phyloP scores from a whole-genome alignment of 2,329 filamentous ascomycete genomes.

The Hypoxylon sp. region DNA sequence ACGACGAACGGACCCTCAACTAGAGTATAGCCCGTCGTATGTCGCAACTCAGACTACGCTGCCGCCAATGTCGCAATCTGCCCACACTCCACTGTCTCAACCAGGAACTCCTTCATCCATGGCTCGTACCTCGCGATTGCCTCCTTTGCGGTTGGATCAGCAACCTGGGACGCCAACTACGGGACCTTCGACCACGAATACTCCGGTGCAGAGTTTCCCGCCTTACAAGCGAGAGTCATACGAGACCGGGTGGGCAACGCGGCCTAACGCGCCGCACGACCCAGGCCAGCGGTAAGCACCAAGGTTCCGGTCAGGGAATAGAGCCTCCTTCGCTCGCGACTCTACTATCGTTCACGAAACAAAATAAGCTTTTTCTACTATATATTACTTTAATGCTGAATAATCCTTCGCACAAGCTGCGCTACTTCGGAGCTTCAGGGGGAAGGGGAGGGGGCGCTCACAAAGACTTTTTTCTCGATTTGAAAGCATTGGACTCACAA shows the following conservation, averaged over 20 bases:
- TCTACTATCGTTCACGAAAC: slow-evolving; percentile 34
- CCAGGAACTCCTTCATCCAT: slow-evolving; percentile 43
- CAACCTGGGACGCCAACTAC: slow-evolving; percentile 38
- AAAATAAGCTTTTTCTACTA: slow-evolving; percentile 25
- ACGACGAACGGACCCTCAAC: slow-evolving; percentile 57
- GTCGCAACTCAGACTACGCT: slow-evolving; percentile 49
- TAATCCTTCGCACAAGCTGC: slow-evolving; percentile 11
- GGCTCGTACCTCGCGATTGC: slow-evolving; percentile 53
- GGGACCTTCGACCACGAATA: slow-evolving; percentile 35
- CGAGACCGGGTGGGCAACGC: slow-evolving; percentile 51
- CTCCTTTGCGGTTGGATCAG: slow-evolving; percentile 59
- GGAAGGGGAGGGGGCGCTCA: too few species aligned
- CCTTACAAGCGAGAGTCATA: slow-evolving; percentile 47
- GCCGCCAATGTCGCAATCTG: slow-evolving; percentile 52
- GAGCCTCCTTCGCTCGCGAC: slow-evolving; percentile 6
- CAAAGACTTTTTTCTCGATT: too few species aligned
- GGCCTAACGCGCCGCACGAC: slow-evolving; percentile 36
- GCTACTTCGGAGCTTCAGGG: slow-evolving; percentile 4
- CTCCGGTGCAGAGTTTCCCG: slow-evolving; percentile 39
- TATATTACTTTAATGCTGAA: slow-evolving; percentile 34
- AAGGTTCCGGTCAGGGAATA: neutral
- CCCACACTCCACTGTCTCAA: slow-evolving; percentile 48
- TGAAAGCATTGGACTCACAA: slow-evolving; percentile 29
- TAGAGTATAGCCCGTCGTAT: slow-evolving; percentile 54
- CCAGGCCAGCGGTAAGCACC: slow-evolving; percentile 33